phyloP scores from a whole-genome alignment of 768 basidiomycete genomes.

The Coprinopsis strossmayeri region DNA sequence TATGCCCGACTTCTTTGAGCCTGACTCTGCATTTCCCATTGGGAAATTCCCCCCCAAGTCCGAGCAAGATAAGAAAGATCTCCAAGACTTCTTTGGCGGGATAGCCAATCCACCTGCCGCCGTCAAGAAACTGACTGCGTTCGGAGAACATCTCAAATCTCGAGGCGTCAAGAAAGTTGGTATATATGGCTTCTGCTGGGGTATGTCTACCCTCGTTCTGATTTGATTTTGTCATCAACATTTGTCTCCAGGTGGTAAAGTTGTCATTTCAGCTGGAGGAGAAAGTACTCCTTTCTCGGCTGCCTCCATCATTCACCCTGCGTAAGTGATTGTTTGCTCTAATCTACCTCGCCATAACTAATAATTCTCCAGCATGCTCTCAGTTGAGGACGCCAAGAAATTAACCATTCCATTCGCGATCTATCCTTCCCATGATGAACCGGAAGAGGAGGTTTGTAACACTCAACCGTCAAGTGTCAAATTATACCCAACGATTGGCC shows the following conservation, averaged over 20 bases:
- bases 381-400: slow-evolving; percentile 41
- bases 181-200: slow-evolving; percentile 55
- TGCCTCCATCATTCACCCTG: slow-evolving; percentile 49
- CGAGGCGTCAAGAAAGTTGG: slow-evolving; percentile 39
- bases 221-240: not conserved
- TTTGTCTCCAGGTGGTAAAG: slow-evolving; percentile 38
- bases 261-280: slow-evolving; percentile 33
- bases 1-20: slow-evolving; percentile 66
- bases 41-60: slow-evolving; percentile 49
- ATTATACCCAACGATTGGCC: not conserved
- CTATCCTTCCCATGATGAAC: slow-evolving; percentile 55
- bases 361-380: slow-evolving; percentile 37
- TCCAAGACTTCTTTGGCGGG: slow-evolving; percentile 54
- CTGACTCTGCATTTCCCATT: slow-evolving; percentile 38
- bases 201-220: slow-evolving; percentile 16
- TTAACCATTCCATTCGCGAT: slow-evolving; percentile 48
- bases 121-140: slow-evolving; percentile 33
- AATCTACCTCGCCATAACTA: not conserved
- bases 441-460: slow-evolving; percentile 41
- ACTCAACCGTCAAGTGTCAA: not conserved
- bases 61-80: slow-evolving; percentile 41
- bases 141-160: slow-evolving; percentile 34
- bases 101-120: slow-evolving; percentile 37
- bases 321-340: slow-evolving; percentile 29
- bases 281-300: slow-evolving; percentile 39